Base-by-base conservation (phyloP, 2,329 filamentous ascomycete genomes). In the Zalaria obscura region DNA sequence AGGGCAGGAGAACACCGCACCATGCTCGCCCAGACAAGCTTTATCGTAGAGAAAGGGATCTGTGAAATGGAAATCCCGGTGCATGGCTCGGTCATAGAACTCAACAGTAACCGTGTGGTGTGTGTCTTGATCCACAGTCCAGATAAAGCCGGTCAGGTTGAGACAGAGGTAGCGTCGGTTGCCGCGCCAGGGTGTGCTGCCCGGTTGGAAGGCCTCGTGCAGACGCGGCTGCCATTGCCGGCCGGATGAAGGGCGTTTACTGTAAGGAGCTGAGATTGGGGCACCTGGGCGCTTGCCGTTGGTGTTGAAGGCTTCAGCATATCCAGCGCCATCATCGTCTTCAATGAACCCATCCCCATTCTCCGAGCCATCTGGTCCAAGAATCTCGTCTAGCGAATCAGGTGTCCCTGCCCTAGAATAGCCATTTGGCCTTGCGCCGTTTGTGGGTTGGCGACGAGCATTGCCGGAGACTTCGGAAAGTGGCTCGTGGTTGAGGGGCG, bases 11-110 rank as follows among this genome's bases (percentile, higher is more conserved):
- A 95, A 95, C 1, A 94, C 70, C 0, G 86, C 73, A 10, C 91
- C 89, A 42, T 84, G 79, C 44, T 93, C 83, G 51, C 84, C 70
- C 4, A 98, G 69, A 54, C 89, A 96, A 18, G 91, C 89, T 61
- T 94, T 95, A 64, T 98, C 91, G 62, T 96, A 96, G 3, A 87
- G 71, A 57, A 87, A 95, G 1, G 87, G 89, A 57, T 98, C 91
- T 8, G 88, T 96, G 59, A 98, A 96, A 65, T 96, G 91, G 54
- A 95, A 95, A 59, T 96, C 87, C 38, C 89, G 76, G 58, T 94
- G 83, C 45, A 83, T 79, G 51, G 93, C 87, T 44, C 87, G 82
- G 59, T 98, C 93, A 58, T 96, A 95, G 59, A 98, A 98, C 54
- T 96, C 91, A 2, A 96, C 88, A 0, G 88, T 95, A 7, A 98